Percentiles rank a stretch among this genome's conserved stretches.
Conservation (phyloP, 176 grass and related monocot genomes). For the Aechmea fasciata region DNA sequence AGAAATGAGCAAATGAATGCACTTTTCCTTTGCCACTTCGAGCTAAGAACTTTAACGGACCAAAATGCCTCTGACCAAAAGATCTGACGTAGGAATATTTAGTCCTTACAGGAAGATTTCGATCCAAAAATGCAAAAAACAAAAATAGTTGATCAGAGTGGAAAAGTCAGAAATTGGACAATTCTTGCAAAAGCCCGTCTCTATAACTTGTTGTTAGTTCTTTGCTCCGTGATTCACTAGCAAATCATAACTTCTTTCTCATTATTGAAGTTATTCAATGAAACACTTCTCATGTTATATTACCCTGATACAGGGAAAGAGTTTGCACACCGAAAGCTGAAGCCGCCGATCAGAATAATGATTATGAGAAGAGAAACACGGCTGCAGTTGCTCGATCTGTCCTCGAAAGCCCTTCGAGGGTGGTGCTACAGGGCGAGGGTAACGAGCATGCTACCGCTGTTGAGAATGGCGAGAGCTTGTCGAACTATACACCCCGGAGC, state of each 20-base stretch:
- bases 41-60: too few relatives aligned
- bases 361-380: constrained; percentile 41
- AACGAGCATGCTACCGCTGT: constrained; percentile 2
- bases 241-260: constrained; percentile 6
- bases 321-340: constrained; percentile 50
- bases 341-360: constrained; percentile 38
- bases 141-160: background rate
- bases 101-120: too few relatives aligned
- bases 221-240: background rate
- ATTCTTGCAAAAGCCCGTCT: constrained; percentile 10
- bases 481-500: constrained; percentile 32
- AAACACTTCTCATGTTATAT: constrained; percentile 22
- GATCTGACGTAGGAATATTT: too few relatives aligned
- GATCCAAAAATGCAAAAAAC: too few relatives aligned
- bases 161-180: background rate
- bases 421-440: constrained; percentile 23
- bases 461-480: constrained; percentile 25
- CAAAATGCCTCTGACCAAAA: too few relatives aligned
- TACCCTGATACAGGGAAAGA: constrained; percentile 56
- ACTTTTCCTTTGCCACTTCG: too few relatives aligned
- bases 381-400: constrained; percentile 44
- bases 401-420: constrained; percentile 39
- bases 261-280: background rate
- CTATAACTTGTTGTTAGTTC: too few relatives aligned
- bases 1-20: too few relatives aligned